Base-by-base conservation (phyloP, 768 basidiomycete species). In the Tulasnella sp. region DNA sequence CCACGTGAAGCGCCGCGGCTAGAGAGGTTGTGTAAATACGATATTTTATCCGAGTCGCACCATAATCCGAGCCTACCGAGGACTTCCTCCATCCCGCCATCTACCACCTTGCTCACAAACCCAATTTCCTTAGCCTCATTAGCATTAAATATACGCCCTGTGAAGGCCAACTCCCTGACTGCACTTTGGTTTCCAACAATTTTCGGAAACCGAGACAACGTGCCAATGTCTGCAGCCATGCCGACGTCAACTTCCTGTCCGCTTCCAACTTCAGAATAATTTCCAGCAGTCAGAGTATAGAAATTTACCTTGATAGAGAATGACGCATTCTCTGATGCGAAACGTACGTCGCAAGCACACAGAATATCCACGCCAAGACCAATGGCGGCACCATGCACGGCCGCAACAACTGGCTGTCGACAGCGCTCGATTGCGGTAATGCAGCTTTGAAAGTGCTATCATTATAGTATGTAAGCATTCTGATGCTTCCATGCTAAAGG, bases 161-260 rank as follows among this genome's bases (percentile, higher is more conserved):
- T 94, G 82, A 94, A 91, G 0, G 94, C 91, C 18, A 96, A 87
- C 84, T 97, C 96, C 72, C 90, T 88, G 2, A 91, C 85, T 18
- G 93, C 87, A 1, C 92, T 93, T 39, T 90, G 88, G 85, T 95
- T 96, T 0, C 91, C 94, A 0, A 89, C 89, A 71, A 94, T 88
- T 82, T 94, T 94, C 0, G 93, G 94, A 8, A 97, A 86, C 75
- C 92, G 91, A 1, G 95, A 93, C 8, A 97, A 89, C 0, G 94
- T 91, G 0, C 96, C 96, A 56, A 96, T 91, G 83, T 97, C 96
- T 0, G 96, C 92, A 2, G 96, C 95, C 0, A 97, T 87, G 0
- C 93, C 95, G 36, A 96, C 88, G 83, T 96, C 93, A 3, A 95
- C 92, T 88, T 97, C 94, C 94, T 95, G 83, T 12, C 27, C 31